Evolutionary conservation across 108 stramenopile species (phyloP).

Genomic region (Schizochytrium sp.): DNA sequence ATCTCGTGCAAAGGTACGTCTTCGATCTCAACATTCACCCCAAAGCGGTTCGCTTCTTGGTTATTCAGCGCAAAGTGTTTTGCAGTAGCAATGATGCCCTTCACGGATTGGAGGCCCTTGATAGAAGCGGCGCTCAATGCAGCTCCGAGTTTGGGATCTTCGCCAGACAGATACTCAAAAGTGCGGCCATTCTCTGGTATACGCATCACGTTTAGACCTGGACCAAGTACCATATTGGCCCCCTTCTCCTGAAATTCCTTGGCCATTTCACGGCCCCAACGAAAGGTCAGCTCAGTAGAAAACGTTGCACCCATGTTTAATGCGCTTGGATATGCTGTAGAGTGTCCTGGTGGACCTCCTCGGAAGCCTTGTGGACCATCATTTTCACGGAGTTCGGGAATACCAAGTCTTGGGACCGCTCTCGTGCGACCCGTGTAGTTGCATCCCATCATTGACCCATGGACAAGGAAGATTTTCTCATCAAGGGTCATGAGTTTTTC

Average conservation of each 20-base stretch:
- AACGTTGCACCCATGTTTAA: constrained; percentile 25
- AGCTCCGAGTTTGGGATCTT: constrained; percentile 80
- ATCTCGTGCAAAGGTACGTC: constrained; percentile 80
- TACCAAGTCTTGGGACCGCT: not conserved
- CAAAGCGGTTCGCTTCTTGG: constrained; percentile 78
- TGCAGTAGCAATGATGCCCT: constrained; percentile 75
- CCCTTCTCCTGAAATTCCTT: constrained; percentile 29
- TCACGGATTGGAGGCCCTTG: constrained; percentile 72
- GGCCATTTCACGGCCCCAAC: constrained; percentile 29
- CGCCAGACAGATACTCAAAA: constrained; percentile 80
- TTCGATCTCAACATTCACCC: constrained; percentile 76
- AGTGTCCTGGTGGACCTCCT: not conserved
- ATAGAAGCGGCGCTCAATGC: constrained; percentile 72
- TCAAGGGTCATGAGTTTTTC: not conserved
- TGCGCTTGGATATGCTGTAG: constrained; percentile 57
- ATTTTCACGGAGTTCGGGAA: not conserved
- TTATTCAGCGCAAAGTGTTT: constrained; percentile 83
- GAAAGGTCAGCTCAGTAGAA: not conserved
- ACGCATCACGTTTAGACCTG: constrained; percentile 80
- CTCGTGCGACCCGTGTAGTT: constrained; percentile 34
- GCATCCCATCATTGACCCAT: not conserved
- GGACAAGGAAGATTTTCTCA: constrained; percentile 11
- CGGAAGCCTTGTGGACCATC: constrained; percentile 58
- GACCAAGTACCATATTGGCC: constrained; percentile 71
- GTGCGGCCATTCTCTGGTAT: constrained; percentile 77